phyloP scores from a whole-genome alignment of 2,329 filamentous ascomycete genomes.

The Penicillium sp. region DNA sequence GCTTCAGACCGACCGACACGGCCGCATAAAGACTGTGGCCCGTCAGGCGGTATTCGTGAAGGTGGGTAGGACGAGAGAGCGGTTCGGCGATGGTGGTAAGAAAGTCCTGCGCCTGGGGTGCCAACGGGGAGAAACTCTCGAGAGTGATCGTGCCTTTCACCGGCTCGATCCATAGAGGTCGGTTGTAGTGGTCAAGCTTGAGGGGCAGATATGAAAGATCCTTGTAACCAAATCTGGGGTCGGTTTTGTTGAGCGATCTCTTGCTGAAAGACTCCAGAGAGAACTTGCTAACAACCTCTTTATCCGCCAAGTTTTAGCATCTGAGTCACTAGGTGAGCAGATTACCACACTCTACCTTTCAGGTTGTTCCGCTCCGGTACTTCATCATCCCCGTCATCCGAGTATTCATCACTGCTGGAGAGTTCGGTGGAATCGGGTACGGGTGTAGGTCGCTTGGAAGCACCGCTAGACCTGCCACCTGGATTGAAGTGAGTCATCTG shows the following conservation, averaged over 20 bases:
- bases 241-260: conserved; percentile 45
- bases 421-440: conserved; percentile 47
- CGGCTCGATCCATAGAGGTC: conserved; percentile 92
- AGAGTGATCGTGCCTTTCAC: conserved; percentile 83
- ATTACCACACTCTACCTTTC: conserved; percentile 42
- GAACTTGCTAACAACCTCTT: conserved; percentile 55
- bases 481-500: conserved; percentile 29
- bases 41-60: conserved; percentile 92
- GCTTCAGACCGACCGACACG: conserved; percentile 88
- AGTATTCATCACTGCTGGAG: conserved; percentile 60
- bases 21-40: conserved; percentile 93
- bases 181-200: conserved; percentile 85
- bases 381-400: conserved; percentile 54
- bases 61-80: conserved; percentile 80
- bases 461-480: conserved; percentile 48
- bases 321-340: conserved; percentile 11
- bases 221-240: conserved; percentile 61
- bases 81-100: conserved; percentile 95
- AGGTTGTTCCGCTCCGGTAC: conserved; percentile 49
- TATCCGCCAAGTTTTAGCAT: conserved; percentile 23
- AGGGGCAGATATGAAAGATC: conserved; percentile 82
- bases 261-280: conserved; percentile 54
- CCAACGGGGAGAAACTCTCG: conserved; percentile 89
- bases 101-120: conserved; percentile 87
- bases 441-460: conserved; percentile 51